Evolutionary conservation across 2,329 filamentous ascomycete species (phyloP).

Genomic region (Acephala macrosclerotiorum): DNA sequence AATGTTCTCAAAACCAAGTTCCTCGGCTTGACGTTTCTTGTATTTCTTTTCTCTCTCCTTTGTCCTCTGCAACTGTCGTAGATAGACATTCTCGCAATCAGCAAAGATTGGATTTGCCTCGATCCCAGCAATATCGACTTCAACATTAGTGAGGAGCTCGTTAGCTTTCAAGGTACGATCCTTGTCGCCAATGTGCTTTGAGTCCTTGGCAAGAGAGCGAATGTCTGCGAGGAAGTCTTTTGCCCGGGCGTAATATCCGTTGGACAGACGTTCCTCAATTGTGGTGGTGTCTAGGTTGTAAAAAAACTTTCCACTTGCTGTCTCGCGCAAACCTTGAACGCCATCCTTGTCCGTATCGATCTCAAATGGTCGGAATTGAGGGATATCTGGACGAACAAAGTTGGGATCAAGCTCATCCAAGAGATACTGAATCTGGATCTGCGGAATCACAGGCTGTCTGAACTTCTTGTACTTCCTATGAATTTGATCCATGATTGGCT

Average conservation of each 20-base stretch:
- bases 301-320: conserved; percentile 81
- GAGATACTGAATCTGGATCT: conserved; percentile 78
- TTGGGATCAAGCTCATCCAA: conserved; percentile 84
- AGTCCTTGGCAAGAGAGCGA: conserved; percentile 83
- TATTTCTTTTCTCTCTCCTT: conserved; percentile 66
- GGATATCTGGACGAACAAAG: conserved; percentile 60
- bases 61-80: conserved; percentile 72
- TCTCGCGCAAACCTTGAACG: conserved; percentile 77
- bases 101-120: conserved; percentile 71
- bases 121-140: conserved; percentile 86
- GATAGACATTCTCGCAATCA: conserved; percentile 85
- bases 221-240: conserved; percentile 91
- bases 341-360: conserved; percentile 82
- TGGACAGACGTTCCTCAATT: conserved; percentile 95
- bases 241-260: conserved; percentile 93
- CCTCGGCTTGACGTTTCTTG: conserved; percentile 52
- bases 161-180: conserved; percentile 87
- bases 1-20: conserved; percentile 37
- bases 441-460: conserved; percentile 78
- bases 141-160: conserved; percentile 90
- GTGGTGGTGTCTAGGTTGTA: conserved; percentile 94
- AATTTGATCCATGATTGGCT: conserved; percentile 97
- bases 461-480: conserved; percentile 91
- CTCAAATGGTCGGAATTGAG: conserved; percentile 76
- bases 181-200: conserved; percentile 81